Conservation (phyloP, 2,329 filamentous ascomycete genomes). For the Ascochyta lentis region DNA sequence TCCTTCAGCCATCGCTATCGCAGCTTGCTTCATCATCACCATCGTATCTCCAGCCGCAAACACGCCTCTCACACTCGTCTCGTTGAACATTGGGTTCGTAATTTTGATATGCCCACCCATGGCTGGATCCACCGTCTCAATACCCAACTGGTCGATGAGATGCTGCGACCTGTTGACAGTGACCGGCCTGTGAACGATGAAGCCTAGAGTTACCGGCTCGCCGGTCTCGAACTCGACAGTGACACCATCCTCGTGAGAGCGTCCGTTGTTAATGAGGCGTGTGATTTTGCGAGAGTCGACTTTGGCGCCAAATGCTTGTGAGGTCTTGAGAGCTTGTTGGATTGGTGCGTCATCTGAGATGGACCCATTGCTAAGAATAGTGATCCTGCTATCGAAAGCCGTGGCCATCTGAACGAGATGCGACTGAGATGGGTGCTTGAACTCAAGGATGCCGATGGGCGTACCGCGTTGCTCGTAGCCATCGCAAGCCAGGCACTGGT, state of each 20-base stretch:
- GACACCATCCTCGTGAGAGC: slow-evolving; percentile 31
- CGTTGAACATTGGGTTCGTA: slow-evolving; percentile 53
- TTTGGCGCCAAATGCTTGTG: slow-evolving; percentile 30
- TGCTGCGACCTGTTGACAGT: slow-evolving; percentile 42
- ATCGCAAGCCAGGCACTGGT: slow-evolving; percentile 67
- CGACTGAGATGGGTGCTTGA: slow-evolving; percentile 26
- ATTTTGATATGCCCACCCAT: slow-evolving; percentile 54
- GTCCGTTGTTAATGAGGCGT: slow-evolving; percentile 37
- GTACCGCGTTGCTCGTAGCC: slow-evolving; percentile 64
- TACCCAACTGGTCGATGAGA: slow-evolving; percentile 38
- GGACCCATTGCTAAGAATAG: slow-evolving; percentile 36
- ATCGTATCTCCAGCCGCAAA: slow-evolving; percentile 62
- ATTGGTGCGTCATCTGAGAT: slow-evolving; percentile 19
- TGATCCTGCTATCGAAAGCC: slow-evolving; percentile 35
- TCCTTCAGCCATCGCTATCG: slow-evolving; percentile 39
- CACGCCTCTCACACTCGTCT: slow-evolving; percentile 59
- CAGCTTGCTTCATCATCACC: slow-evolving; percentile 42
- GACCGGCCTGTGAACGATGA: slow-evolving; percentile 34
- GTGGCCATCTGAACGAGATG: slow-evolving; percentile 37
- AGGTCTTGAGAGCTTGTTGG: slow-evolving; percentile 28
- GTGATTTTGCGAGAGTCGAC: slow-evolving; percentile 36
- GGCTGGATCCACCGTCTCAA: slow-evolving; percentile 48
- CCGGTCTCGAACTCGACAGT: slow-evolving; percentile 40
- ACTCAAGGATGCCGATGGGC: slow-evolving; percentile 37
- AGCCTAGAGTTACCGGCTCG: slow-evolving; percentile 34